Percentiles rank a stretch among this genome's conserved stretches.
Conservation (phyloP, 441 rosid genomes). For the Brassica balearica region DNA sequence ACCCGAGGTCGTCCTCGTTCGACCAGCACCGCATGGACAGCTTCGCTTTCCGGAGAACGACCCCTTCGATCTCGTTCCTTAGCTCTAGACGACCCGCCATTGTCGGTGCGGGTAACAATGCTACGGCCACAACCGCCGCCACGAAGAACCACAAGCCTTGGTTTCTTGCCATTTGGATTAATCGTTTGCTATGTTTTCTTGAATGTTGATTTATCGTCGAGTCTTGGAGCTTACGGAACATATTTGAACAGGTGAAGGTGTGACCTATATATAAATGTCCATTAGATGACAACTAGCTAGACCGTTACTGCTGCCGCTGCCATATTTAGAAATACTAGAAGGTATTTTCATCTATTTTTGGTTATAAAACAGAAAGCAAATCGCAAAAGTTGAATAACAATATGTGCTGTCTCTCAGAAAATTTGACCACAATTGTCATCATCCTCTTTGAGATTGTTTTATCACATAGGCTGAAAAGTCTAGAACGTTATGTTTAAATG, state of each 20-base stretch:
- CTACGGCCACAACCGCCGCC: not conserved
- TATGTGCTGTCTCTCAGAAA: constrained; percentile 26
- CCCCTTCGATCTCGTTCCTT: constrained; percentile 37
- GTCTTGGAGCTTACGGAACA: too few relatives aligned
- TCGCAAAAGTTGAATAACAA: constrained; percentile 12
- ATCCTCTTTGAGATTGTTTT: not conserved
- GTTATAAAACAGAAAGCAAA: constrained; percentile 1
- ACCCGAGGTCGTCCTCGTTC: constrained; percentile 38
- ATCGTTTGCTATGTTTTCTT: too few relatives aligned
- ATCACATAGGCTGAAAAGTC: not conserved
- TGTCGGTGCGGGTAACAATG: constrained; percentile 8
- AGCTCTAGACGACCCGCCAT: constrained; percentile 38
- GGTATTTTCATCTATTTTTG: constrained; percentile 19
- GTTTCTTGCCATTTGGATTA: constrained; percentile 4
- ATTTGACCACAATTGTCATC: constrained; percentile 19
- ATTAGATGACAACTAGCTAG: constrained; percentile 16
- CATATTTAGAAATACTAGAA: constrained; percentile 30
- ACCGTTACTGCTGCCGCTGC: constrained; percentile 19
- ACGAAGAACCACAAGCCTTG: constrained; percentile 1
- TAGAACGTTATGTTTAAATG: not conserved
- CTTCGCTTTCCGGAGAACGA: constrained; percentile 23
- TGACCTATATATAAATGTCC: constrained; percentile 15
- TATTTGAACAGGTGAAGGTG: not conserved
- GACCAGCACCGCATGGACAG: constrained; percentile 44
- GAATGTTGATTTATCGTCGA: not conserved